A percentile compares a stretch with the other conserved stretches of the same genome.
Conservation (phyloP, 345 rosid species). For the Euphorbia peplus region DNA sequence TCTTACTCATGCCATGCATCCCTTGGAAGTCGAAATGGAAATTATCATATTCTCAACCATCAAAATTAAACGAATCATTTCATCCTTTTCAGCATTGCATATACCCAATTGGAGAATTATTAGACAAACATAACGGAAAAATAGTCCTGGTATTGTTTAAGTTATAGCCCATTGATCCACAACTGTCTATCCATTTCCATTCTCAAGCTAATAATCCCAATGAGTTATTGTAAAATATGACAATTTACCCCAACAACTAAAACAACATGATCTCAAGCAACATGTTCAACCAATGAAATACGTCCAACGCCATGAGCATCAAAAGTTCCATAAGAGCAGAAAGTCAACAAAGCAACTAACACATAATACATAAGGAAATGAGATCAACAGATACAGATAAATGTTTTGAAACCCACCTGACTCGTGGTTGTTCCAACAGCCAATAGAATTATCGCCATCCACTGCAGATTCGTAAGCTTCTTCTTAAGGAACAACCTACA, state of each 20-base stretch:
- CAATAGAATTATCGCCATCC: slow-evolving; percentile 83
- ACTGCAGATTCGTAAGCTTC: slow-evolving; percentile 68
- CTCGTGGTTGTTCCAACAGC: slow-evolving; percentile 94
- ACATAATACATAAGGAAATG: not conserved
- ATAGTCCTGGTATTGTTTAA: not conserved
- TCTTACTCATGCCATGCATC: not conserved
- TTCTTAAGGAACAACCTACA: slow-evolving; percentile 62
- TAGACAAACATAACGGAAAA: not conserved
- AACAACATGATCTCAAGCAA: not conserved
- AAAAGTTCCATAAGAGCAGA: not conserved
- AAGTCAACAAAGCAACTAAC: not conserved
- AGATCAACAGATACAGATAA: not conserved
- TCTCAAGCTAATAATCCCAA: not conserved
- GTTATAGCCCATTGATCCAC: not conserved
- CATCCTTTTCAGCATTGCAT: not conserved
- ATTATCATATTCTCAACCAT: slow-evolving; percentile 1
- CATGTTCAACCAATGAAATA: not conserved
- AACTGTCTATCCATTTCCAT: not conserved
- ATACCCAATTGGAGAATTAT: not conserved
- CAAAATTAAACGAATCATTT: not conserved
- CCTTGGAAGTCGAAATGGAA: not conserved
- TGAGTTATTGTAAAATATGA: not conserved
- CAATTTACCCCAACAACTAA: not conserved
- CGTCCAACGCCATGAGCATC: not conserved
- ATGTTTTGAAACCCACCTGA: slow-evolving; percentile 43